phyloP scores from a whole-genome alignment of 306 rosid genomes.

The Sechiopsis laciniata region DNA sequence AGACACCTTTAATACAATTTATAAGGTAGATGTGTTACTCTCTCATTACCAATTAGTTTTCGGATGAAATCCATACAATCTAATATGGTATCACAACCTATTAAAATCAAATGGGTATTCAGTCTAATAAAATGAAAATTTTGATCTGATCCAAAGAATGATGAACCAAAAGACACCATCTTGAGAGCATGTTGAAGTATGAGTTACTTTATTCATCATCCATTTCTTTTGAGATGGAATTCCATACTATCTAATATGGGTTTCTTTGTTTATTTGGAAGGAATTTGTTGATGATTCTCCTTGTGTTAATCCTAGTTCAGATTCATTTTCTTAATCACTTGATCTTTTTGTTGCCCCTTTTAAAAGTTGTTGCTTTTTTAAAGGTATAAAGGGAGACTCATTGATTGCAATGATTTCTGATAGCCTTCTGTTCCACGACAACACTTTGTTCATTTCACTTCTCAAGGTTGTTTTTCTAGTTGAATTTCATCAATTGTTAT shows the following conservation, averaged over 20 bases:
- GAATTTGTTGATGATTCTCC: conserved; percentile 9
- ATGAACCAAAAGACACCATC: no score
- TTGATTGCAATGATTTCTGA: conserved; percentile 12
- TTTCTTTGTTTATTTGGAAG: not conserved
- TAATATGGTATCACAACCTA: no score
- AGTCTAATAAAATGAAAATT: no score
- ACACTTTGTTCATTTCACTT: conserved; percentile 2
- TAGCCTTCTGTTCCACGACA: conserved; percentile 16
- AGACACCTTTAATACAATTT: no score
- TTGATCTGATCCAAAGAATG: no score
- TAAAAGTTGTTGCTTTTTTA: not conserved
- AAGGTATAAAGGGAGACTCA: not conserved
- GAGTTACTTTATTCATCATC: no score
- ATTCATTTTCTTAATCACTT: conserved; percentile 9
- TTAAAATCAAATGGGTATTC: no score
- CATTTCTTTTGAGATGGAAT: no score
- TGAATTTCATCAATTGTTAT: not conserved
- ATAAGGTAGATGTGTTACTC: no score
- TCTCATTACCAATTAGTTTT: no score
- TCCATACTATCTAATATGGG: not conserved
- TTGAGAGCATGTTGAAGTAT: no score
- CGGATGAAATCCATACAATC: no score
- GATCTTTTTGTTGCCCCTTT: not conserved
- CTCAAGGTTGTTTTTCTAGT: not conserved
- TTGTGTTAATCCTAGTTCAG: not conserved